Conservation (phyloP, 148 eudicot genomes). For the Rhododendron ferrugineum region DNA sequence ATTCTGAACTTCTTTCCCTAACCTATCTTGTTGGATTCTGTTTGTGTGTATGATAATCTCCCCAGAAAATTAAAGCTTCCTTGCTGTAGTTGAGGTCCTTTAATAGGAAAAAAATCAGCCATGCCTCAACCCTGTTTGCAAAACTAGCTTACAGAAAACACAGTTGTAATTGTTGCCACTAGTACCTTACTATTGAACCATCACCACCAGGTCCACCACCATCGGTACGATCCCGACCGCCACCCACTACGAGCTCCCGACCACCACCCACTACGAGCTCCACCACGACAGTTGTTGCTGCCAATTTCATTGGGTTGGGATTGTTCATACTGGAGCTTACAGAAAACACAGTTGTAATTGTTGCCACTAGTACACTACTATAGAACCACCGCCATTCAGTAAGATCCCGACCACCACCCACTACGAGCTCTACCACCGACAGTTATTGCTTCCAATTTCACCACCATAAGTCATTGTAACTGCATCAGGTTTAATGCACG, state of each 20-base stretch:
- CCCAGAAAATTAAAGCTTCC: not conserved
- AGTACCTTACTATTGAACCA: not conserved
- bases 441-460: not conserved
- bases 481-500: not conserved
- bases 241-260: not conserved
- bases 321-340: not conserved
- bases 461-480: not conserved
- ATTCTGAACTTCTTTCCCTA: not conserved
- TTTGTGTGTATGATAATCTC: not conserved
- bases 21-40: not conserved
- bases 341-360: not conserved
- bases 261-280: not conserved
- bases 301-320: not conserved
- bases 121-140: not conserved
- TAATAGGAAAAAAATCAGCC: not conserved
- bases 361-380: not conserved
- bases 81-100: not conserved
- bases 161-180: not conserved
- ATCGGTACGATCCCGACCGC: not conserved
- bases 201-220: not conserved
- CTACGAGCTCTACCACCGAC: not conserved
- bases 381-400: not conserved
- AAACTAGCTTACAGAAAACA: not conserved
- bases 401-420: not conserved
- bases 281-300: not conserved